These are phyloP conservation scores for Lachnellula occidentalis DNA, from an alignment of 2,329 filamentous ascomycete species.

Conservation along the genomic window DNA sequence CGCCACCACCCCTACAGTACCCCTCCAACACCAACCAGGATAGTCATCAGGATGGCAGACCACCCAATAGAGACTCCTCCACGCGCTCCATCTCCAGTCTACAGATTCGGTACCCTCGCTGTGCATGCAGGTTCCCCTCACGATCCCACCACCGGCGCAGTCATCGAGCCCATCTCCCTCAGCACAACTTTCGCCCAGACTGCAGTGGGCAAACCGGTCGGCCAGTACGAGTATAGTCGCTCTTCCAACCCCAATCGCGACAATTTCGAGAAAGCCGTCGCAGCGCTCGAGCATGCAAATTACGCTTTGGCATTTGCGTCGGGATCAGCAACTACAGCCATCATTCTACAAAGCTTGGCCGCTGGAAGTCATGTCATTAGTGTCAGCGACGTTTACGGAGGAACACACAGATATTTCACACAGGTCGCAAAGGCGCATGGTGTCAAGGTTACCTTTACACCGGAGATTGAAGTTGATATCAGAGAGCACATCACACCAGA, in stretches of 20 bases:
- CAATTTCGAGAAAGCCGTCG: slow-evolving; percentile 89
- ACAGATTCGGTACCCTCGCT: slow-evolving; percentile 85
- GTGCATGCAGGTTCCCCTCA: slow-evolving; percentile 91
- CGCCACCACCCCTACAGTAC: not conserved
- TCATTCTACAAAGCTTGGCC: slow-evolving; percentile 86
- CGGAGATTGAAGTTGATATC: slow-evolving; percentile 85
- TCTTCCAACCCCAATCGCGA: slow-evolving; percentile 91
- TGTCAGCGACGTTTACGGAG: slow-evolving; percentile 95
- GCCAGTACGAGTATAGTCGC: slow-evolving; percentile 87
- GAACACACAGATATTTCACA: slow-evolving; percentile 97
- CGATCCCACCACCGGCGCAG: slow-evolving; percentile 86
- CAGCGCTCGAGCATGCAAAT: slow-evolving; percentile 85
- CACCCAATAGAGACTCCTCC: slow-evolving; percentile 68
- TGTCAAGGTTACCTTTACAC: slow-evolving; percentile 90
- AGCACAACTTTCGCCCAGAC: slow-evolving; percentile 96
- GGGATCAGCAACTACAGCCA: slow-evolving; percentile 88
- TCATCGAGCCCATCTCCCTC: slow-evolving; percentile 93
- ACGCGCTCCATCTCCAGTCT: slow-evolving; percentile 65
- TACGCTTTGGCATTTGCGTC: slow-evolving; percentile 93
- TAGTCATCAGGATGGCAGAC: slow-evolving; percentile 34
- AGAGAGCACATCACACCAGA: slow-evolving; percentile 76
- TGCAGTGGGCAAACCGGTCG: slow-evolving; percentile 79
- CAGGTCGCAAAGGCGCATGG: slow-evolving; percentile 93
- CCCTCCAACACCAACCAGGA: slow-evolving; percentile 2
- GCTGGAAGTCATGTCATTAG: slow-evolving; percentile 91